These are phyloP conservation scores for Veloboletus limbatus DNA, from an alignment of 1,284 basidiomycete species.

Conservation along the genomic window DNA sequence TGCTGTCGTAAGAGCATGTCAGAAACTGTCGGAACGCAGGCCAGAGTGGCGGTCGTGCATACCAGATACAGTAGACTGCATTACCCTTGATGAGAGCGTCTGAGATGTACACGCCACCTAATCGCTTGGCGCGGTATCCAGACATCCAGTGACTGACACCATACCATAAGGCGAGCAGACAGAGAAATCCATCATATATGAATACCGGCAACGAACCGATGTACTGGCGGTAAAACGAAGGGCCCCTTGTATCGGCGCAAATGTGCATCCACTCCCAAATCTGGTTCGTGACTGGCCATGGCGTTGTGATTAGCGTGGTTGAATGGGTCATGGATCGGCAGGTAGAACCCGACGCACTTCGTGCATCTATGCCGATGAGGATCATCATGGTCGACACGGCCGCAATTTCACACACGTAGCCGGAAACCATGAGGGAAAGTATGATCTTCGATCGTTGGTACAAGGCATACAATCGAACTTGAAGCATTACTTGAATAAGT, in stretches of 20 bases:
- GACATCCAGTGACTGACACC: constrained; percentile 10
- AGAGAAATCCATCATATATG: constrained; percentile 12
- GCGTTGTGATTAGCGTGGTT: background rate
- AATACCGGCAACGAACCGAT: constrained; percentile 20
- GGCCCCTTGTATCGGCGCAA: constrained; percentile 10
- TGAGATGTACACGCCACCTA: constrained; percentile 4
- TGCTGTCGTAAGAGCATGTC: background rate
- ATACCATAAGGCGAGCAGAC: constrained; percentile 15
- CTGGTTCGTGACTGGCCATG: constrained; percentile 15
- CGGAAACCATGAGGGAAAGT: constrained; percentile 3
- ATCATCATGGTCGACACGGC: constrained; percentile 1
- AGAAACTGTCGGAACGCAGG: background rate
- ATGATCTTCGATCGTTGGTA: constrained; percentile 5
- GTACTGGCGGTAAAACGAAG: constrained; percentile 12
- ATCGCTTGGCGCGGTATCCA: background rate
- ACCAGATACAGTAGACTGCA: constrained; percentile 21
- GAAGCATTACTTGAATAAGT: constrained; percentile 6
- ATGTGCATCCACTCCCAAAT: constrained; percentile 10
- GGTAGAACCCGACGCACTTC: background rate
- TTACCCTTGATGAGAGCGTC: constrained; percentile 16
- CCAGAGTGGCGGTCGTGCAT: background rate
- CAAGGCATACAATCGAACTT: constrained; percentile 8
- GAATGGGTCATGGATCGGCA: too few species aligned
- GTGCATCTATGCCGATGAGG: background rate
- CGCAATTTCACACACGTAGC: constrained; percentile 5